phyloP scores from a whole-genome alignment of 257 asterid genomes.

The Rubia yunnanensis region DNA sequence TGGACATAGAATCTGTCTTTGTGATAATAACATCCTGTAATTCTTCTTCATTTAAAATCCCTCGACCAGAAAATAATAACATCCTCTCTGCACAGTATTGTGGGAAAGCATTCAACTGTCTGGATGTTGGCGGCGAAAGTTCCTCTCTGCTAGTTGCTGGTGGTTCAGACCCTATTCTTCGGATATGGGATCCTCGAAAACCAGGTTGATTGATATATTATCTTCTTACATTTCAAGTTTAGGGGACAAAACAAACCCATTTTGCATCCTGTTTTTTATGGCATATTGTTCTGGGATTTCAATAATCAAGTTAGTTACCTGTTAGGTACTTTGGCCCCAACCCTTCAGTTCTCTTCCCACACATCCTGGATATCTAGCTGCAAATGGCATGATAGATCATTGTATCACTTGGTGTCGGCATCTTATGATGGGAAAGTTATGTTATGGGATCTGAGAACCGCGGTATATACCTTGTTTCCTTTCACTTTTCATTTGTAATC shows the following conservation, averaged over 20 bases:
- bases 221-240: conserved; percentile 10
- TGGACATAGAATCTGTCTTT: not conserved
- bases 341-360: conserved; percentile 75
- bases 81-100: conserved; percentile 34
- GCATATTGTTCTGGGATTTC: not conserved
- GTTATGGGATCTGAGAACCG: conserved; percentile 95
- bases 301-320: conserved; percentile 6
- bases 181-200: conserved; percentile 99
- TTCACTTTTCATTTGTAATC: not conserved
- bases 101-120: conserved; percentile 75
- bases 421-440: conserved; percentile 97
- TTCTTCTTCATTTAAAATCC: not conserved
- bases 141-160: conserved; percentile 85
- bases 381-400: conserved; percentile 89
- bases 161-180: conserved; percentile 69
- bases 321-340: conserved; percentile 70
- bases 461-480: conserved; percentile 38
- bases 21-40: not conserved
- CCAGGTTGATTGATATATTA: conserved; percentile 45
- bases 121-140: conserved; percentile 95
- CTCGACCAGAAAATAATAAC: conserved; percentile 4
- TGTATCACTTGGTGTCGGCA: conserved; percentile 81
- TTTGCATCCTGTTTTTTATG: not conserved
- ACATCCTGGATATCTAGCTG: conserved; percentile 90
- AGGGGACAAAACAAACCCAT: not conserved